These are phyloP conservation scores for Xylariaceae sp. DNA, from an alignment of 2,329 filamentous ascomycete genomes.

Conservation along the genomic window DNA sequence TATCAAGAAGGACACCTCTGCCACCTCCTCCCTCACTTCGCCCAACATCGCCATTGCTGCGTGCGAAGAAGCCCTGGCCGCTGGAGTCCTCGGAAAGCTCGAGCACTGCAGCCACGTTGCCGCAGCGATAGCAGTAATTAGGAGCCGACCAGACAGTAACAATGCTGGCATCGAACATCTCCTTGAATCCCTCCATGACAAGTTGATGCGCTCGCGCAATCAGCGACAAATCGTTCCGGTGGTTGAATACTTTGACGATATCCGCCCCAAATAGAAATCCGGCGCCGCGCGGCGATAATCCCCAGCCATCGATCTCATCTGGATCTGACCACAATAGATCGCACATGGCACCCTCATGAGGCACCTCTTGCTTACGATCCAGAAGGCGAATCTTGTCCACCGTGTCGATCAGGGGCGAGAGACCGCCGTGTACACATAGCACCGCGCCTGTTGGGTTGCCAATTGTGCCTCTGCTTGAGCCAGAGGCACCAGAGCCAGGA, in stretches of 20 bases:
- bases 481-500: slow-evolving; percentile 79
- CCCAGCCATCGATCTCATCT: slow-evolving; percentile 98
- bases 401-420: slow-evolving; percentile 88
- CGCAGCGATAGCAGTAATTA: slow-evolving; percentile 96
- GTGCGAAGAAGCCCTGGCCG: slow-evolving; percentile 72
- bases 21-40: slow-evolving; percentile 52
- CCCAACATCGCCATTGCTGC: slow-evolving; percentile 73
- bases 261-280: slow-evolving; percentile 95
- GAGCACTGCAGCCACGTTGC: slow-evolving; percentile 92
- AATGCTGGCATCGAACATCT: slow-evolving; percentile 96
- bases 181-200: slow-evolving; percentile 99
- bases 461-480: slow-evolving; percentile 66
- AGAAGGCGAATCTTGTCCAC: slow-evolving; percentile 95
- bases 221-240: slow-evolving; percentile 87
- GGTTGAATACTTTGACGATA: slow-evolving; percentile 95
- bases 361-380: slow-evolving; percentile 97
- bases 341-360: slow-evolving; percentile 98
- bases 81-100: slow-evolving; percentile 88
- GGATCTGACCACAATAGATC: slow-evolving; percentile 98
- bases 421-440: slow-evolving; percentile 91
- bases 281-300: slow-evolving; percentile 88
- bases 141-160: slow-evolving; percentile 99
- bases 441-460: slow-evolving; percentile 81
- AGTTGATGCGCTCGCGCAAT: slow-evolving; percentile 96
- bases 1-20: slow-evolving; percentile 56